Evolutionary conservation across 352 stramenopile genomes (phyloP).

Genomic region (Paralagenidium karlingii): DNA sequence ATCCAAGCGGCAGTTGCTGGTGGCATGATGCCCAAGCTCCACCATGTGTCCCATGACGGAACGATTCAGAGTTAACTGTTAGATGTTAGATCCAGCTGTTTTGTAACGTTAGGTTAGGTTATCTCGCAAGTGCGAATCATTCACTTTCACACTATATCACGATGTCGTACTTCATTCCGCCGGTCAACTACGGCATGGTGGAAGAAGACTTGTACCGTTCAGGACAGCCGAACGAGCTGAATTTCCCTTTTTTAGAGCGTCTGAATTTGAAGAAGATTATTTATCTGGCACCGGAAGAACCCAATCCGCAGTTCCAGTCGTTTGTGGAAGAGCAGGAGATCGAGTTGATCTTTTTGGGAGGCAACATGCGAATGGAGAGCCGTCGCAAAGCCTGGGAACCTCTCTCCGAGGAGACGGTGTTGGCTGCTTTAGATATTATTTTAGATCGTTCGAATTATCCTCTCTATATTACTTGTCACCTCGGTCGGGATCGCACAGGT

Average conservation of each 20-base stretch:
- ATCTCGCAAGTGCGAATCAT: too few relatives aligned
- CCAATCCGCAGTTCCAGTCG: slow-evolving; percentile 81
- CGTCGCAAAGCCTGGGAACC: slow-evolving; percentile 79
- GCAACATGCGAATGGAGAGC: slow-evolving; percentile 82
- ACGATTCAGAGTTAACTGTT: too few relatives aligned
- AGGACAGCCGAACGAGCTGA: slow-evolving; percentile 85
- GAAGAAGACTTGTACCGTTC: slow-evolving; percentile 87
- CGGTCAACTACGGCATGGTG: slow-evolving; percentile 89
- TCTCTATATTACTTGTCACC: slow-evolving; percentile 85
- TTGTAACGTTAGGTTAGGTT: too few relatives aligned
- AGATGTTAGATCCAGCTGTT: too few relatives aligned
- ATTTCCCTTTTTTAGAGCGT: slow-evolving; percentile 87
- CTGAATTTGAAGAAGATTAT: slow-evolving; percentile 86
- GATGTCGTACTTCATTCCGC: slow-evolving; percentile 89
- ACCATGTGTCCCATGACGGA: slow-evolving; percentile 26
- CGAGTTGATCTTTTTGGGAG: slow-evolving; percentile 73
- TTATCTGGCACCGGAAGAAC: slow-evolving; percentile 83
- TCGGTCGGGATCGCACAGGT: slow-evolving; percentile 84
- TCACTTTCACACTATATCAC: too few relatives aligned
- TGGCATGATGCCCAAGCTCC: slow-evolving; percentile 75
- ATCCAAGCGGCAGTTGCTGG: slow-evolving; percentile 58
- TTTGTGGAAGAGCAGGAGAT: slow-evolving; percentile 89
- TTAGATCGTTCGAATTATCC: slow-evolving; percentile 66
- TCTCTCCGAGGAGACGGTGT: slow-evolving; percentile 62
- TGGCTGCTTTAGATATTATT: not conserved